Percentiles rank a stretch among this genome's conserved stretches.
phyloP scores from a whole-genome alignment of 371 early-diverging fungal genomes.

The Actinomortierella wolfii region DNA sequence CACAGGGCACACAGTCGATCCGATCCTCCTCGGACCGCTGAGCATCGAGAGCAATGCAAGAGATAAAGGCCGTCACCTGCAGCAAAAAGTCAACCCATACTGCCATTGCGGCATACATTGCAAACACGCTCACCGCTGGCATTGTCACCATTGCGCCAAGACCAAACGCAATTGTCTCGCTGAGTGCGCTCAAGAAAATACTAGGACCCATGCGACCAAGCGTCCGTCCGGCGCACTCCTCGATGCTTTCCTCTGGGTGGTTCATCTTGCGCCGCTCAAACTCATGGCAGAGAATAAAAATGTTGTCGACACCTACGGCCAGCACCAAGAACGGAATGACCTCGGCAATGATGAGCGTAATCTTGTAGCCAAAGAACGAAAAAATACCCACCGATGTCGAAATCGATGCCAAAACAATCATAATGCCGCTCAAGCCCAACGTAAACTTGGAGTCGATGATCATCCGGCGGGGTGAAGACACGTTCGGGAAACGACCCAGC shows the following conservation, averaged over 20 bases:
- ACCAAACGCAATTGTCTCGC: constrained; percentile 77
- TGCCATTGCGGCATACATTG: constrained; percentile 74
- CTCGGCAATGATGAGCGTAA: constrained; percentile 79
- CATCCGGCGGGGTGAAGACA: constrained; percentile 48
- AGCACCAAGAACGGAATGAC: constrained; percentile 82
- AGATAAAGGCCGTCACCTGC: constrained; percentile 75
- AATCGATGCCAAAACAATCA: constrained; percentile 75
- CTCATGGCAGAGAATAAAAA: constrained; percentile 76
- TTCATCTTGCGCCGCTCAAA: constrained; percentile 60
- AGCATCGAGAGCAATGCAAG: constrained; percentile 72
- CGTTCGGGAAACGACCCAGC: constrained; percentile 56
- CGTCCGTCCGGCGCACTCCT: constrained; percentile 63
- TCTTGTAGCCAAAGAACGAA: constrained; percentile 66
- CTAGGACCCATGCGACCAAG: constrained; percentile 75
- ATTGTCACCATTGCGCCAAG: constrained; percentile 73
- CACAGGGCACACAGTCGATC: constrained; percentile 70
- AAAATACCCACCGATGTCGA: constrained; percentile 72
- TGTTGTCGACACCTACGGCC: constrained; percentile 84
- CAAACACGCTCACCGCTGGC: constrained; percentile 82
- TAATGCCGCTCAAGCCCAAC: constrained; percentile 70
- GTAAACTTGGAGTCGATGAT: constrained; percentile 73
- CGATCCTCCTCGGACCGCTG: constrained; percentile 60
- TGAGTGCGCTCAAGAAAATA: constrained; percentile 66
- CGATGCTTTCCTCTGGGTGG: constrained; percentile 50
- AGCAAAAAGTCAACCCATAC: constrained; percentile 75